Evolutionary conservation across 768 basidiomycete genomes (phyloP), one percentile per base, ranked within the genome.

Genomic region (Rhodotorula taiwanensis): DNA sequence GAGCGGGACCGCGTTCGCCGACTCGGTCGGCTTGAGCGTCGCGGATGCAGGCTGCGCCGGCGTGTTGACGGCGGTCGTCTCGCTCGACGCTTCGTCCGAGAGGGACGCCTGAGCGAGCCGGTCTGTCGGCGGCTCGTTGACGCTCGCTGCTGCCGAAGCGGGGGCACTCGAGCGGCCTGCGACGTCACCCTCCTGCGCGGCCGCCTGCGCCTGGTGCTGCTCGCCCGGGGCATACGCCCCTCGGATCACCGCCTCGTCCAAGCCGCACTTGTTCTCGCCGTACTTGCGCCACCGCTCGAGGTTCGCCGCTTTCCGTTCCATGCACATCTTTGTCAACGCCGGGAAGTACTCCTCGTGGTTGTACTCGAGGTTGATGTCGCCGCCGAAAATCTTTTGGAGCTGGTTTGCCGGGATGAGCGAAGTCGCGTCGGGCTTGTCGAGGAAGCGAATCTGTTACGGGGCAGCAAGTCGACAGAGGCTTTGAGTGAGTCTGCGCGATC

Each of bases 221-320:
- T 55, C 49, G 13, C 39, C 54, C 9, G 54, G 58, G 23, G 21
- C 39, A 15, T 39, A 31, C 43, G 64, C 74, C 5, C 72, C 74
- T 74, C 89, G 90, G 70, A 86, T 84, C 28, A 87, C 85, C 82
- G 84, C 88, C 73, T 94, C 90, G 72, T 81, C 84, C 39, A 85
- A 73, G 2, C 90, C 90, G 28, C 90, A 78, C 54, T 71, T 79
- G 2, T 80, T 87, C 0, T 50, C 55, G 4, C 90, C 91, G 27
- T 86, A 77, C 55, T 77, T 75, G 49, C 78, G 78, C 91, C 91
- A 94, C 43, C 78, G 80, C 50, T 80, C 79, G 67, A 80, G 77
- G 80, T 83, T 81, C 23, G 52, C 72, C 43, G 78, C 76, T 53
- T 79, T 78, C 47, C 83, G 80, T 61, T 80, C 78, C 15, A 81